phyloP scores from a whole-genome alignment of 768 basidiomycete species.

The Boletus rubropictus region DNA sequence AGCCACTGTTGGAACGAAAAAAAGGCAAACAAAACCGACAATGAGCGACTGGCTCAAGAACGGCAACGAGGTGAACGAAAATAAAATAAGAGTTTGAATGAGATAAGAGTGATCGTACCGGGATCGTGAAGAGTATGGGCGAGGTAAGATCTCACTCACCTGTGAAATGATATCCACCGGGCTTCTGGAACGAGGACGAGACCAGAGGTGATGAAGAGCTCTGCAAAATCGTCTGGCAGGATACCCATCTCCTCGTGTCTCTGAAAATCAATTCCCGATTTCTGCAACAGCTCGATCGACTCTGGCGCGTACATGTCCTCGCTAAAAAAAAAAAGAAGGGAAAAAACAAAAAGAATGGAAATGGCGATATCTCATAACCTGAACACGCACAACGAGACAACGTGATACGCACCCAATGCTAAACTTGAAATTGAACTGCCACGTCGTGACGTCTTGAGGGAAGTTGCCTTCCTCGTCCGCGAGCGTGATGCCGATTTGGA shows the following conservation, averaged over 20 bases:
- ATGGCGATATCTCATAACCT: neutral
- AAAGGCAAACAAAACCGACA: neutral
- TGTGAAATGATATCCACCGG: constrained; percentile 97
- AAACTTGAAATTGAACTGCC: constrained; percentile 99
- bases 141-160: constrained; percentile 45
- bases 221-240: constrained; percentile 88
- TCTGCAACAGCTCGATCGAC: constrained; percentile 88
- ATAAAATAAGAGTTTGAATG: too few species aligned
- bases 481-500: constrained; percentile 93
- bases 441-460: constrained; percentile 86
- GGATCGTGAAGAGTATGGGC: neutral
- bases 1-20: constrained; percentile 56
- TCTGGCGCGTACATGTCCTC: constrained; percentile 99
- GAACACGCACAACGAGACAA: neutral
- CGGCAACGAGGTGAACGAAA: neutral
- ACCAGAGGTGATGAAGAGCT: constrained; percentile 94
- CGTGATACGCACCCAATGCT: constrained; percentile 63
- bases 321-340: constrained; percentile 38
- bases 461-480: constrained; percentile 91
- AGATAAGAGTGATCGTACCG: too few species aligned
- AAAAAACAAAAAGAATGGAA: neutral
- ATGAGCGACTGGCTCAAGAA: constrained; percentile 1
- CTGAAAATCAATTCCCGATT: constrained; percentile 94
- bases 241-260: constrained; percentile 92
- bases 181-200: constrained; percentile 84